phyloP scores from a whole-genome alignment of 768 basidiomycete species.

The Leucosporidium creatinivorum region DNA sequence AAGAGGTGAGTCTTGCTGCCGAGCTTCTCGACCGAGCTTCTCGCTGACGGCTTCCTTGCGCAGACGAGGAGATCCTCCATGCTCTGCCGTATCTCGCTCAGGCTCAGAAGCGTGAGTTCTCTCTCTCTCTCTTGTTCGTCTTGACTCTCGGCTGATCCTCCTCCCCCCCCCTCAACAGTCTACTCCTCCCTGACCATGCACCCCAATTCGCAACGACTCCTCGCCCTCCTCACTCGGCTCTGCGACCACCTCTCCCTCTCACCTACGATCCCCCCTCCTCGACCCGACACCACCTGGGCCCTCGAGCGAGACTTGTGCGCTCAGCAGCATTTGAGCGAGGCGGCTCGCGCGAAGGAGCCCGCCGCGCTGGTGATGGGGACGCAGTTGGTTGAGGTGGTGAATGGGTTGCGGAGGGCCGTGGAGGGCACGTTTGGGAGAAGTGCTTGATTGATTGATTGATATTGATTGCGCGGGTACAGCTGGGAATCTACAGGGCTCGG shows the following conservation, averaged over 20 bases:
- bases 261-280: not conserved
- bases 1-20: not conserved
- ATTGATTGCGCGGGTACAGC: too few relatives aligned
- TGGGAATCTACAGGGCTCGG: too few relatives aligned
- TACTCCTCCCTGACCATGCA: not conserved
- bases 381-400: not conserved
- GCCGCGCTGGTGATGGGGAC: too few relatives aligned
- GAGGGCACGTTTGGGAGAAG: not conserved
- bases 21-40: not conserved
- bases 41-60: not conserved
- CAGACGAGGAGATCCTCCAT: not conserved
- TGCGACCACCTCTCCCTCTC: conserved; percentile 2
- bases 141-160: not conserved
- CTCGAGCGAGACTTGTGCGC: too few relatives aligned
- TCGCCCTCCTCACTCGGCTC: conserved; percentile 13
- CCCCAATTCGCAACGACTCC: not conserved
- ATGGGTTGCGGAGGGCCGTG: not conserved
- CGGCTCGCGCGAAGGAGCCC: too few relatives aligned
- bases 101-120: not conserved
- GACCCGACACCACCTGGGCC: not conserved
- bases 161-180: not conserved
- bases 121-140: not conserved
- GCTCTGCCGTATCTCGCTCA: not conserved
- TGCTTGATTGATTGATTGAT: too few relatives aligned
- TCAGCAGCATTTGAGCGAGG: too few relatives aligned